These are phyloP conservation scores for Nicotiana obtusifolia DNA, from an alignment of 257 asterid species.

Conservation along the genomic window DNA sequence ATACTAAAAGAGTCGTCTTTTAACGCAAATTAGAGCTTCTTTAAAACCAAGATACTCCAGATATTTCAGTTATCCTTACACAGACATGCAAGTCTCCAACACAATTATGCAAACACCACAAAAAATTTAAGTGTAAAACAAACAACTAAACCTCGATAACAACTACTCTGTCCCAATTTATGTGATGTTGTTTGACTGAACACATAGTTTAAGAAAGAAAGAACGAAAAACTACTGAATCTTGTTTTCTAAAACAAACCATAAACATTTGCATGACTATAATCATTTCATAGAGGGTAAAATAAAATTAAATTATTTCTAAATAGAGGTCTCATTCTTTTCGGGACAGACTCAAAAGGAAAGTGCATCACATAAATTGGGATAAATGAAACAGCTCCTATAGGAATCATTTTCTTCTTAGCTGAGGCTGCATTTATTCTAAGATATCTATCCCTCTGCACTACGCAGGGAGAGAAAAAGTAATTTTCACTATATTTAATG, in stretches of 20 bases:
- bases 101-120: neutral
- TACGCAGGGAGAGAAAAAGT: neutral
- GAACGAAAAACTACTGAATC: too few relatives aligned
- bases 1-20: neutral
- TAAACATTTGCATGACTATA: too few relatives aligned
- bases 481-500: neutral
- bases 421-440: neutral
- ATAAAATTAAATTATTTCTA: too few relatives aligned
- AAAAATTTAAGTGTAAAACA: neutral
- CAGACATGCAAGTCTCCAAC: neutral
- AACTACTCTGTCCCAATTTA: neutral
- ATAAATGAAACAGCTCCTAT: neutral
- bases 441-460: neutral
- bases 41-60: neutral
- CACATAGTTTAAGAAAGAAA: too few relatives aligned
- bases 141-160: conserved; percentile 2
- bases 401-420: neutral
- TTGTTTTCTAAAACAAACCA: too few relatives aligned
- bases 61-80: neutral
- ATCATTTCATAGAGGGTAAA: too few relatives aligned
- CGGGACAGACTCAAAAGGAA: too few relatives aligned
- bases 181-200: too few relatives aligned
- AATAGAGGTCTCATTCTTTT: too few relatives aligned
- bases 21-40: neutral
- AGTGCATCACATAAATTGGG: too few relatives aligned